Conservation (phyloP, 2,329 filamentous ascomycete species). For the Ophiocordyceps sinensis region DNA sequence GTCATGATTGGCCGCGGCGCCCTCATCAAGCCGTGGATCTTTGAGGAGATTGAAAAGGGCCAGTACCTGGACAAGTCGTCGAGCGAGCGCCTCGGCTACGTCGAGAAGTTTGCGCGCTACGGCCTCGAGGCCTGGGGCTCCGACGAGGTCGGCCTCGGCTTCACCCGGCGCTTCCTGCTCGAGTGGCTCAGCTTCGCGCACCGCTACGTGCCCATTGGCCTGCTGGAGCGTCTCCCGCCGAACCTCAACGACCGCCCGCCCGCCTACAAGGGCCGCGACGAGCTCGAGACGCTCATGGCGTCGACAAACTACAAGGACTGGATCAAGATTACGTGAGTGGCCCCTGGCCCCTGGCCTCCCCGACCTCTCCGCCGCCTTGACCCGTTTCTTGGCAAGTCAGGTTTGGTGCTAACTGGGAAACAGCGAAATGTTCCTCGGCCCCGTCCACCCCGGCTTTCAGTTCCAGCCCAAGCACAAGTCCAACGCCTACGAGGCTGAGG, state of each 20-base stretch:
- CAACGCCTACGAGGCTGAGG: conserved; percentile 72
- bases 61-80: conserved; percentile 96
- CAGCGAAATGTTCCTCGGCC: conserved; percentile 96
- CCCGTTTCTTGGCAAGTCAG: neutral
- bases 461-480: conserved; percentile 98
- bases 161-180: conserved; percentile 79
- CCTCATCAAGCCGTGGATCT: conserved; percentile 95
- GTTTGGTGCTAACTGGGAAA: neutral
- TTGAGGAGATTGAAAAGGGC: conserved; percentile 83
- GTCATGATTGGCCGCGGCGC: conserved; percentile 96
- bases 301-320: conserved; percentile 92
- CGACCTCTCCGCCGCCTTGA: neutral
- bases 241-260: conserved; percentile 82
- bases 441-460: conserved; percentile 76
- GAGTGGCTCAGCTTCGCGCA: conserved; percentile 93
- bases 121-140: conserved; percentile 92
- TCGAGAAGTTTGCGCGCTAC: conserved; percentile 82
- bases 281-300: conserved; percentile 83
- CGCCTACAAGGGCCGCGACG: conserved; percentile 67
- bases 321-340: conserved; percentile 91
- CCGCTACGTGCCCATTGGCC: conserved; percentile 78
- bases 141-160: conserved; percentile 85
- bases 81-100: conserved; percentile 66
- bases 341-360: neutral
- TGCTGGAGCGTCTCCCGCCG: conserved; percentile 80